These are phyloP conservation scores for Liriodendron chinense DNA, from an alignment of 164 flowering plant species.

Conservation along the genomic window DNA sequence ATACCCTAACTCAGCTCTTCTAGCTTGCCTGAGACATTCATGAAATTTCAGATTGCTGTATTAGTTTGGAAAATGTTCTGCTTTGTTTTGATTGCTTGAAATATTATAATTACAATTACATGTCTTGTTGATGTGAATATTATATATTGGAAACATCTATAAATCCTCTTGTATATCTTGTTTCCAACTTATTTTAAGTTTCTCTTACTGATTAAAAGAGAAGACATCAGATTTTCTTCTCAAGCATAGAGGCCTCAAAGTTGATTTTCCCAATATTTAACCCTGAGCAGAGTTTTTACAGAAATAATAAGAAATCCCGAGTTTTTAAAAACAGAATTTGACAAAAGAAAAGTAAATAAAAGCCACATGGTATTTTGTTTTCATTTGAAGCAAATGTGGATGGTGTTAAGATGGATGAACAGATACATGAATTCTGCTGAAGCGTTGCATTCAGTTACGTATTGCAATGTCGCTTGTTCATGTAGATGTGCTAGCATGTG, in stretches of 20 bases:
- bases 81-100: no score
- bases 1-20: background rate
- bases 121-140: background rate
- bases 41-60: background rate
- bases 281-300: background rate
- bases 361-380: no score
- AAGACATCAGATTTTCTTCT: no score
- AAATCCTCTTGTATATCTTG: background rate
- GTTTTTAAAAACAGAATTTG: background rate
- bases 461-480: background rate
- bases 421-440: no score
- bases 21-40: background rate
- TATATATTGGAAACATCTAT: background rate
- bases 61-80: background rate
- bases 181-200: background rate
- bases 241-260: background rate
- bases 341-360: no score
- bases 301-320: background rate
- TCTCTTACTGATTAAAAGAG: background rate
- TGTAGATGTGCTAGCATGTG: background rate
- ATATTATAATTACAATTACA: background rate
- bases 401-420: background rate
- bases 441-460: background rate
- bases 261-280: background rate
- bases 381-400: background rate